Evolutionary conservation across 2,329 filamentous ascomycete genomes (phyloP), one percentile per base, ranked within the genome.

Genomic region (Aspergillus carbonarius): DNA sequence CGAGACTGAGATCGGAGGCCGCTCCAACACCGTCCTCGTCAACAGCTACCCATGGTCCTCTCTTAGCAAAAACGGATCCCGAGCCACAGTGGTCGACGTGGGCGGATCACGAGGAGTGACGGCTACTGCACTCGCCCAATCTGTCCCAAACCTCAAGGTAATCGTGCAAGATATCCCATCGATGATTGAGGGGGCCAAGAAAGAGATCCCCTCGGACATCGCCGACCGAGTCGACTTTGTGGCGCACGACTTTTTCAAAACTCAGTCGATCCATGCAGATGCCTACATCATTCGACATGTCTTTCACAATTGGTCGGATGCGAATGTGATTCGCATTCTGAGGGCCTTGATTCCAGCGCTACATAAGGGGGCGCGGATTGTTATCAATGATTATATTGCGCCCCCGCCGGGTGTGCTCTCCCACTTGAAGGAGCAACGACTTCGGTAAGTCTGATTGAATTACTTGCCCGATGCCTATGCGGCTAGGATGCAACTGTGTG

Each of bases 301-400:
- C n/a, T 37, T 58, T 4, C 55, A 58, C n/a, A 47, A 58, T 13
- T 58, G 55, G 55, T 44, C 55, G 10, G 55, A 54, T 27, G 39
- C 52, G 5, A 34, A 58, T 25, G 27, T 18, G n/a, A 27, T 20
- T 18, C 20, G 53, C 4, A 53, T 58, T 10, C 30, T 58, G 10
- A 27, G n/a, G 7, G 49, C 49, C 5, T n/a, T 58, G 20, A 17
- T 32, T 4, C 55, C 55, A 4, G 48, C 55, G 2, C 27, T 58
- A 15, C n/a, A 20, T 3, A 39, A 39, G 2, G 49, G 55, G 1
- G 40, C 49, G 6, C 6, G 30, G 32, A 32, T 32, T 10, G 3
- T 32, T 10, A 32, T 32, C 9, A 32, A 32, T 10, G 30, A 32
- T 32, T 32, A 32, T 32, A 32, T 32, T 32, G 30, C 30, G 6